Conservation (phyloP, 1,139 yeast genomes). For the Wickerhamomyces sp. region DNA sequence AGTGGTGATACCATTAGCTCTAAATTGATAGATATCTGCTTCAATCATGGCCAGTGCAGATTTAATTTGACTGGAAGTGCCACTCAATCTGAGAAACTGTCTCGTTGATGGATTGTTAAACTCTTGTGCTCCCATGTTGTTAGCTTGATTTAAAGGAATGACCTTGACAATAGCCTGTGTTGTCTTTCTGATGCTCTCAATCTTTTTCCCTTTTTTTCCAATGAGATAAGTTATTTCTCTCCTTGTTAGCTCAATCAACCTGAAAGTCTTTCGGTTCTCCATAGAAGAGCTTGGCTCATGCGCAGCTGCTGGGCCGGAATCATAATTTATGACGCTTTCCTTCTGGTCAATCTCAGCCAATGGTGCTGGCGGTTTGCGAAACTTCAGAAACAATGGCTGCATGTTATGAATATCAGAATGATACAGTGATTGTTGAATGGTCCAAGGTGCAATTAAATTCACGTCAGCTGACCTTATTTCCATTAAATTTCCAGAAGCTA, state of each 20-base stretch:
- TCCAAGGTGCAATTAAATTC: background rate
- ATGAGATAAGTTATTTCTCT: conserved; percentile 29
- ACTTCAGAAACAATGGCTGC: background rate
- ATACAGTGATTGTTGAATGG: background rate
- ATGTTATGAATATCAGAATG: no score
- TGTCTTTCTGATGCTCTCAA: conserved; percentile 22
- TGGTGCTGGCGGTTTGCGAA: background rate
- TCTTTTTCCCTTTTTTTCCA: conserved; percentile 28
- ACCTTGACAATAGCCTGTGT: conserved; percentile 28
- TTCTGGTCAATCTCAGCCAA: background rate
- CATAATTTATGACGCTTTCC: no score
- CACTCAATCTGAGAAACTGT: conserved; percentile 29
- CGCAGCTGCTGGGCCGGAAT: no score
- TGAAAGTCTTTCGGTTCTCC: conserved; percentile 1
- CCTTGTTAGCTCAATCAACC: conserved; percentile 22
- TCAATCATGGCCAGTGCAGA: conserved; percentile 24
- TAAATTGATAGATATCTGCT: conserved; percentile 20
- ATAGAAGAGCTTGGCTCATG: no score
- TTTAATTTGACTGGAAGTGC: conserved; percentile 20
- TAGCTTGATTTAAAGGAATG: conserved; percentile 24
- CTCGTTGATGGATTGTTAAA: conserved; percentile 9
- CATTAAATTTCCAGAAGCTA: conserved; percentile 9
- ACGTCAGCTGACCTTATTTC: background rate
- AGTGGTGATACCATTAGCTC: conserved; percentile 9
- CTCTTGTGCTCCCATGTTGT: conserved; percentile 4